These are phyloP conservation scores for Geum urbanum DNA, from an alignment of 306 rosid genomes.

Conservation along the genomic window DNA sequence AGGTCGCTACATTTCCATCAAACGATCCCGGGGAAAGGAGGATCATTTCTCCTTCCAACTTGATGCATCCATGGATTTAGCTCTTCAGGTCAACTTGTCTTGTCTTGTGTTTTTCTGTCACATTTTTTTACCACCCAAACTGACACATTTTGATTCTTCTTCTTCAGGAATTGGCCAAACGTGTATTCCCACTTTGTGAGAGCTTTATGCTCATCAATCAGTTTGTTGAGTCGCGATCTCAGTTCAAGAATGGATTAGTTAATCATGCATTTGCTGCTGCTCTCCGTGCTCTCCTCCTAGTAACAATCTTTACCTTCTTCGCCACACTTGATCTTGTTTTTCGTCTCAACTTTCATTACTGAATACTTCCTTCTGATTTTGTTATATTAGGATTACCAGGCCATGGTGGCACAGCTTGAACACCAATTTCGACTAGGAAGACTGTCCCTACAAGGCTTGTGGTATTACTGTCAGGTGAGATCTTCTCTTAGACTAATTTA, in stretches of 20 bases:
- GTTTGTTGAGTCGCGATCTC: slow-evolving; percentile 86
- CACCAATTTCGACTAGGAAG: slow-evolving; percentile 93
- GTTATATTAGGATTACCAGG: slow-evolving; percentile 77
- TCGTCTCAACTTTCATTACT: slow-evolving; percentile 12
- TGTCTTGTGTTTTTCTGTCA: too few species aligned
- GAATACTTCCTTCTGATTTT: slow-evolving; percentile 12
- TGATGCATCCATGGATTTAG: slow-evolving; percentile 92
- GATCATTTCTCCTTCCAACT: slow-evolving; percentile 51
- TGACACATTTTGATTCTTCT: not conserved
- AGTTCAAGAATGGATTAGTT: slow-evolving; percentile 86
- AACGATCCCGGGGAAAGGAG: slow-evolving; percentile 55
- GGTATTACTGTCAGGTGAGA: slow-evolving; percentile 95
- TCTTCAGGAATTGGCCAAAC: slow-evolving; percentile 84
- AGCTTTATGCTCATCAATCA: slow-evolving; percentile 72
- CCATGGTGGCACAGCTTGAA: slow-evolving; percentile 97
- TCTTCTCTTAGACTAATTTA: slow-evolving; percentile 24
- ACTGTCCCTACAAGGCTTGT: slow-evolving; percentile 93
- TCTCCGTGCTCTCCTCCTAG: slow-evolving; percentile 82
- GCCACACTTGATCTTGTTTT: not conserved
- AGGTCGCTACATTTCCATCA: slow-evolving; percentile 80
- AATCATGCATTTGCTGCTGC: slow-evolving; percentile 99
- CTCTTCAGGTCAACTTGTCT: slow-evolving; percentile 61
- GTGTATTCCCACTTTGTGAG: slow-evolving; percentile 80
- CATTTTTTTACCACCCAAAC: too few species aligned
- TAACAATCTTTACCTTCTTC: slow-evolving; percentile 31